Conservation (phyloP, 2,329 filamentous ascomycete genomes). For the Aspergillus sp. region DNA sequence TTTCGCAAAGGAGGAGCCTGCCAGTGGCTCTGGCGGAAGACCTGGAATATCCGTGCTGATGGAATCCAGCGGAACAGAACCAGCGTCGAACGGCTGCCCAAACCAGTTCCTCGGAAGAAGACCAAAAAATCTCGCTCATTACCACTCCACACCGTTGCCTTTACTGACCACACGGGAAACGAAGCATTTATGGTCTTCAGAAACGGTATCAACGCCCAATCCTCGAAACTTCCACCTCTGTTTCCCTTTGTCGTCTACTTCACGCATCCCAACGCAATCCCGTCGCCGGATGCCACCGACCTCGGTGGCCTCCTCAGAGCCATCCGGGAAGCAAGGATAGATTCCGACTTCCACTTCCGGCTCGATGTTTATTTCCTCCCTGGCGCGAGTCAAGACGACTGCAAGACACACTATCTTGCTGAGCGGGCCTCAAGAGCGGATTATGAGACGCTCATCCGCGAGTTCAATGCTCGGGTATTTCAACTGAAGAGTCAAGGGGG, state of each 20-base stretch:
- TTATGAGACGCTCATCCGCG: background rate
- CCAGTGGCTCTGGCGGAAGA: too few relatives aligned
- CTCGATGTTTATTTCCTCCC: slow-evolving; percentile 17
- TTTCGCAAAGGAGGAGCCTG: too few relatives aligned
- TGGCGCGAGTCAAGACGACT: slow-evolving; percentile 1
- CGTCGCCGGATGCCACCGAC: background rate
- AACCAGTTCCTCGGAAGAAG: too few relatives aligned
- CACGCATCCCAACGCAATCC: slow-evolving; percentile 4
- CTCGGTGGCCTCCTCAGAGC: background rate
- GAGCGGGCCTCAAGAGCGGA: background rate
- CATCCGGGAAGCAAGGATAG: background rate
- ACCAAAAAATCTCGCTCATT: background rate
- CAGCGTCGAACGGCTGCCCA: background rate
- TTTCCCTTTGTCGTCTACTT: slow-evolving; percentile 18
- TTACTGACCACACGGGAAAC: slow-evolving; percentile 1
- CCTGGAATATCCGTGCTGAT: too few relatives aligned
- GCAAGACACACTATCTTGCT: slow-evolving; percentile 8
- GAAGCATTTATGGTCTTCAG: slow-evolving; percentile 17
- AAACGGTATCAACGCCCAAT: background rate
- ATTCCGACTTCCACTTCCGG: slow-evolving; percentile 9
- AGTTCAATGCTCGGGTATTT: background rate
- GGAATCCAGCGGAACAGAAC: background rate
- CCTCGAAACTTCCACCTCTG: slow-evolving; percentile 5
- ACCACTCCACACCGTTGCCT: background rate
- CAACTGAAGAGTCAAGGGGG: too few relatives aligned